Base-by-base conservation (phyloP, 352 stramenopile species). In the Pythium vanterpoolii region DNA sequence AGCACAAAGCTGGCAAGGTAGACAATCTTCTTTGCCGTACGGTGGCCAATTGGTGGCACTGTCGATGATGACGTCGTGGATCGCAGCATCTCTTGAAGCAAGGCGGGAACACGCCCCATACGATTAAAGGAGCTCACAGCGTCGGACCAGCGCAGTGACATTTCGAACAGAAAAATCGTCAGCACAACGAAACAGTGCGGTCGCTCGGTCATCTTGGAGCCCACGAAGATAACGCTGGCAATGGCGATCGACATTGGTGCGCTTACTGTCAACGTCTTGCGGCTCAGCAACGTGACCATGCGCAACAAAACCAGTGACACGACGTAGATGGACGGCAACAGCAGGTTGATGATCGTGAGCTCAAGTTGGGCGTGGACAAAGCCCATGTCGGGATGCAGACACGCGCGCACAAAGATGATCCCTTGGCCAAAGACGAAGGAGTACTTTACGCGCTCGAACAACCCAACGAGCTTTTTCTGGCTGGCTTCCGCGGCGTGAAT, bases 351-450 rank as follows among this genome's bases (percentile, higher is more conserved):
- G 55, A 95, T 95, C 8, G 85, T 95, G 30, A 95, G 79, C 66
- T 95, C 85, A 14, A 95, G 74, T 56, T 95, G 85, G 18, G 85
- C 85, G 47, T 95, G 85, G 24, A 95, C 85, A 43, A 95, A 95
- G 1, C 85, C 85, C 85, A 95, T 95, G 40, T 75, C 71, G 11
- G 85, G 85, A 63, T 93, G 85, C 26, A 95, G 40, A 38, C 81
- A 92, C 4, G 85, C 85, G 28, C 85, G 76, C 27, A 84, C 62
- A 47, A 95, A 95, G 23, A 95, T 76, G 62, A 95, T 86, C 9
- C 67, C 78, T 50, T 95, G 83, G 28, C 83, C 83, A 34, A 90
- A 60, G 19, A 82, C 77, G 30, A 95, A 95, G 1, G 86, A 89
- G 46, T 86, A 87, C 71, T 95, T 95, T 44, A 95, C 66, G 7